Percentiles rank a stretch among this genome's conserved stretches.
phyloP scores from a whole-genome alignment of 345 rosid species.

The Pugionium cornutum region DNA sequence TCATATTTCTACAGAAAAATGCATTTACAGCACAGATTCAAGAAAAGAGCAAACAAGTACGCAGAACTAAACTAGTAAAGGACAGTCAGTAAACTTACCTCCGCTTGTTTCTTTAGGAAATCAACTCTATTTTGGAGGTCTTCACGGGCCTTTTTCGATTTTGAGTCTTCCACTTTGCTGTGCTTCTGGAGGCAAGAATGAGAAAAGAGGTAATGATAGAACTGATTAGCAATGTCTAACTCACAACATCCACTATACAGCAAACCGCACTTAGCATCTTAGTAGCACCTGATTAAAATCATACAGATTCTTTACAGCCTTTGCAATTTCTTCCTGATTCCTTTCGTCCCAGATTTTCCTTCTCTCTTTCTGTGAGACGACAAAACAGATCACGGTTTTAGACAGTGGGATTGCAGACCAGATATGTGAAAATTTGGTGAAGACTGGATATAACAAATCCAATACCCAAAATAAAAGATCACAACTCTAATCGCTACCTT shows the following conservation, averaged over 20 bases:
- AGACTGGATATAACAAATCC: conserved; percentile 13
- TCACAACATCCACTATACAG: conserved; percentile 13
- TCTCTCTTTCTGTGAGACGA: conserved; percentile 61
- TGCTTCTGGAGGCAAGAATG: conserved; percentile 62
- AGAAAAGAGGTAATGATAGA: conserved; percentile 28
- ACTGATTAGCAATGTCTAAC: conserved; percentile 14
- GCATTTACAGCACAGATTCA: conserved; percentile 23
- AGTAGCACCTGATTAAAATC: conserved; percentile 75
- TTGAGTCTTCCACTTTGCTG: conserved; percentile 62
- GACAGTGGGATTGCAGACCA: conserved; percentile 12
- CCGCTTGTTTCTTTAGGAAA: conserved; percentile 77
- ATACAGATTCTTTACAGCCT: conserved; percentile 69
- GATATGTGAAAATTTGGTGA: background rate
- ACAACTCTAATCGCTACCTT: conserved; percentile 52
- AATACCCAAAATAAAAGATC: background rate
- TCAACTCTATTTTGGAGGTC: conserved; percentile 88
- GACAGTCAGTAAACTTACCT: conserved; percentile 51
- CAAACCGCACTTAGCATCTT: conserved; percentile 29
- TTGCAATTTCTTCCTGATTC: conserved; percentile 81
- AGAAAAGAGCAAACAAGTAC: conserved; percentile 18
- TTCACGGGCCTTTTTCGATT: conserved; percentile 69
- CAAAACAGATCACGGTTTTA: conserved; percentile 5
- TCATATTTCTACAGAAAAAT: conserved; percentile 60
- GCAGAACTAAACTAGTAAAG: conserved; percentile 22
- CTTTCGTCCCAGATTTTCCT: conserved; percentile 88